Conservation (phyloP, 805 yeast genomes). For the Maudiozyma bulderi region DNA sequence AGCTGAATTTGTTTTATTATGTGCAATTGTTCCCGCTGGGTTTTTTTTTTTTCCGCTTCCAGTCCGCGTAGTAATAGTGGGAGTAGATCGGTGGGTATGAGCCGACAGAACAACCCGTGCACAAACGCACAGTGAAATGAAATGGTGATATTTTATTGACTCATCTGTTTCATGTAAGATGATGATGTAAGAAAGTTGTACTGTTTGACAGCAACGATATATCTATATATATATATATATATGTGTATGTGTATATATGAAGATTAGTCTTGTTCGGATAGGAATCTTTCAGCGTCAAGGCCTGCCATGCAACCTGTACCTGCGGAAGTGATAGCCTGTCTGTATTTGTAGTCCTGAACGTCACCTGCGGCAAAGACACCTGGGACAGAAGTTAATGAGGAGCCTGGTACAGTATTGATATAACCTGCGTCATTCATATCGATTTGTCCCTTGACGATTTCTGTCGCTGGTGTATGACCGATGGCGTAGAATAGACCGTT, state of each 20-base stretch:
- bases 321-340: conserved; percentile 99
- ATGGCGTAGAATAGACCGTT: conserved; percentile 96
- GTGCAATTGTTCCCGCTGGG: no score
- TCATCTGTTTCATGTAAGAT: no score
- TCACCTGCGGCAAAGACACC: conserved; percentile 99
- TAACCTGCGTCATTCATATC: conserved; percentile 85
- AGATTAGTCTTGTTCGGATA: conserved; percentile 45
- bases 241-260: not conserved
- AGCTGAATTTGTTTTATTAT: no score
- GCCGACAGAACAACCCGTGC: no score
- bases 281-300: conserved; percentile 79
- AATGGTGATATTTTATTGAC: no score
- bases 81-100: no score
- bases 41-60: no score
- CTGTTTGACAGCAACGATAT: not conserved
- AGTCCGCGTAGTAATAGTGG: no score
- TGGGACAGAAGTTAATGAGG: conserved; percentile 71
- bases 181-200: no score
- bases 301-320: conserved; percentile 99
- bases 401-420: conserved; percentile 81
- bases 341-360: conserved; percentile 91
- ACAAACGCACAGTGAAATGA: no score
- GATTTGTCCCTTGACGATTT: conserved; percentile 64
- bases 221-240: not conserved
- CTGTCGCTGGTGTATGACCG: conserved; percentile 94